A percentile compares a stretch with the other conserved stretches of the same genome.
These are phyloP conservation scores for Rhododendron kiyosumense DNA, from an alignment of 148 eudicot species.

Conservation along the genomic window DNA sequence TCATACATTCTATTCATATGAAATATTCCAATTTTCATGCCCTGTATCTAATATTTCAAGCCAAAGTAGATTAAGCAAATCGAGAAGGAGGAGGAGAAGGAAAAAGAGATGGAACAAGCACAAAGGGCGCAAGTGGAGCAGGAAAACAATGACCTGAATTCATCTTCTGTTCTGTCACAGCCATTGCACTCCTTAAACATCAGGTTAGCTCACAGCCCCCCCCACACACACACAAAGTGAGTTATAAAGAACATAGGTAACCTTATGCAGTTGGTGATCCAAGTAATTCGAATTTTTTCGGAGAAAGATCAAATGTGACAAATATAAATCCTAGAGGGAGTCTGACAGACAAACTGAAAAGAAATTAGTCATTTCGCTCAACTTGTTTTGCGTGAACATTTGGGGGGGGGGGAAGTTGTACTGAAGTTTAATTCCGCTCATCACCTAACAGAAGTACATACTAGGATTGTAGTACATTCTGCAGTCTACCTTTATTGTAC, in stretches of 20 bases:
- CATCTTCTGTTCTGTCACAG: slow-evolving; percentile 28
- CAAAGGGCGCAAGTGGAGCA: slow-evolving; percentile 31
- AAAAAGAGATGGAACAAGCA: slow-evolving; percentile 32
- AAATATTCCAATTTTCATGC: neutral
- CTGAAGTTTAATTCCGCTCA: neutral
- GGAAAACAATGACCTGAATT: slow-evolving; percentile 27
- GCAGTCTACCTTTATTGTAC: neutral
- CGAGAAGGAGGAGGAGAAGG: slow-evolving; percentile 39
- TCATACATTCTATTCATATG: neutral
- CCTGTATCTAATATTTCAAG: slow-evolving; percentile 5
- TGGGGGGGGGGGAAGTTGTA: neutral
- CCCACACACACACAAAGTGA: neutral
- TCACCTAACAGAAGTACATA: neutral
- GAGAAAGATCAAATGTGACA: neutral
- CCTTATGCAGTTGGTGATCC: neutral
- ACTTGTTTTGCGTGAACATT: neutral
- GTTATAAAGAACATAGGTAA: neutral
- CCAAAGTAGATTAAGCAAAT: slow-evolving; percentile 45
- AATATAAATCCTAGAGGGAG: neutral
- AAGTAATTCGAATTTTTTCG: neutral
- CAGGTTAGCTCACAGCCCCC: slow-evolving; percentile 18
- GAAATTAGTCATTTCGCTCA: neutral
- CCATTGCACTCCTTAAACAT: slow-evolving; percentile 31
- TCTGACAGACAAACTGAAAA: neutral
- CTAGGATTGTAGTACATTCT: neutral